Conservation (phyloP, 345 rosid species). For the Dimocarpus longan region DNA sequence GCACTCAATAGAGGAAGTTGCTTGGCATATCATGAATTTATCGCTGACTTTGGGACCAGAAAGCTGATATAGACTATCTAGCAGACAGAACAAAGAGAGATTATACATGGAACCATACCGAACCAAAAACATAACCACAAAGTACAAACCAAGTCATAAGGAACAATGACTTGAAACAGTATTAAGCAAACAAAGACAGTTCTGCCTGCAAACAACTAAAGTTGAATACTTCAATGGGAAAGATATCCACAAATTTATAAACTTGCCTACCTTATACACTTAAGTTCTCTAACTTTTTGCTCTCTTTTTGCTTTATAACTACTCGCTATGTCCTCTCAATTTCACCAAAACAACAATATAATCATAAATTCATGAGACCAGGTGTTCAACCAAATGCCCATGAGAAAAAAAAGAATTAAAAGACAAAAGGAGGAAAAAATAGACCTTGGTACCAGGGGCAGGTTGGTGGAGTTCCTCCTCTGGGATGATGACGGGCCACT, state of each 20-base stretch:
- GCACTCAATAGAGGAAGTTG: neutral
- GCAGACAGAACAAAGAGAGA: neutral
- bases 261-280: neutral
- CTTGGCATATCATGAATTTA: neutral
- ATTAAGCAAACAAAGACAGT: neutral
- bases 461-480: slow-evolving; percentile 67
- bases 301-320: neutral
- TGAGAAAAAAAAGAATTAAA: neutral
- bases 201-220: neutral
- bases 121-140: no score
- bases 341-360: no score
- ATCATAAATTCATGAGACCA: neutral
- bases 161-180: neutral
- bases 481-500: slow-evolving; percentile 87
- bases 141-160: neutral
- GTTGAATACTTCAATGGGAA: neutral
- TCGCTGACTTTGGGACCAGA: neutral
- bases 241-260: neutral
- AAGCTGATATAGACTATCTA: neutral
- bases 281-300: neutral
- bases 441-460: slow-evolving; percentile 80
- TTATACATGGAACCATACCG: neutral
- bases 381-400: slow-evolving; percentile 33
- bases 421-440: neutral
- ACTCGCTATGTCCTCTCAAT: neutral